These are phyloP conservation scores for Musa schizocarpa DNA, from an alignment of 176 grass and related monocot species.

Conservation along the genomic window DNA sequence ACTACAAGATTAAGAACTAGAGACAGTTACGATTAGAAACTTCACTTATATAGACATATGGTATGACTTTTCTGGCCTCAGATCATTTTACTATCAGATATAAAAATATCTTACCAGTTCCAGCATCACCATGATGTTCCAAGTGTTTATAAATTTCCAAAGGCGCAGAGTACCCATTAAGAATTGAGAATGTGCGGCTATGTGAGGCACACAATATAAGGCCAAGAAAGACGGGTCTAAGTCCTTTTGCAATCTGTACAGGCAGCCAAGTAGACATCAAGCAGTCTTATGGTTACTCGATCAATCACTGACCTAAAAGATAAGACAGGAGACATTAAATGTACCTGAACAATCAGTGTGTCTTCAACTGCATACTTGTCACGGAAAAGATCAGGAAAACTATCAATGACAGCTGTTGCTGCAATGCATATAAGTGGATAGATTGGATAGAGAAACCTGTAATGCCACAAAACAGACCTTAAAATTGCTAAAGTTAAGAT, in stretches of 20 bases:
- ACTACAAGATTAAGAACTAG: no score
- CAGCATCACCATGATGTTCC: constrained; percentile 79
- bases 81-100: background rate
- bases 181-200: constrained; percentile 94
- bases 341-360: constrained; percentile 61
- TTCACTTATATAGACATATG: background rate
- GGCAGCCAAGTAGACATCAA: constrained; percentile 22
- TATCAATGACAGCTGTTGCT: constrained; percentile 76
- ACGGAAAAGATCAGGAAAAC: constrained; percentile 73
- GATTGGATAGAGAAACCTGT: constrained; percentile 97
- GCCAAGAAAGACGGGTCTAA: constrained; percentile 77
- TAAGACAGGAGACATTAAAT: background rate
- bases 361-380: constrained; percentile 75
- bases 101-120: constrained; percentile 44
- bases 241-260: constrained; percentile 76
- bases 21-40: background rate
- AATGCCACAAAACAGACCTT: background rate
- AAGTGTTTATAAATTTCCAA: constrained; percentile 87
- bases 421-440: constrained; percentile 95
- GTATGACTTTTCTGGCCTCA: background rate
- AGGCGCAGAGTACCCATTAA: constrained; percentile 91
- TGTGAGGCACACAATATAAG: constrained; percentile 92
- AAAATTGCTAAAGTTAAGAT: background rate
- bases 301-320: background rate
- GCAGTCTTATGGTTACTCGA: background rate